These are phyloP conservation scores for Suillus clintonianus DNA, from an alignment of 768 basidiomycete genomes.

Conservation along the genomic window DNA sequence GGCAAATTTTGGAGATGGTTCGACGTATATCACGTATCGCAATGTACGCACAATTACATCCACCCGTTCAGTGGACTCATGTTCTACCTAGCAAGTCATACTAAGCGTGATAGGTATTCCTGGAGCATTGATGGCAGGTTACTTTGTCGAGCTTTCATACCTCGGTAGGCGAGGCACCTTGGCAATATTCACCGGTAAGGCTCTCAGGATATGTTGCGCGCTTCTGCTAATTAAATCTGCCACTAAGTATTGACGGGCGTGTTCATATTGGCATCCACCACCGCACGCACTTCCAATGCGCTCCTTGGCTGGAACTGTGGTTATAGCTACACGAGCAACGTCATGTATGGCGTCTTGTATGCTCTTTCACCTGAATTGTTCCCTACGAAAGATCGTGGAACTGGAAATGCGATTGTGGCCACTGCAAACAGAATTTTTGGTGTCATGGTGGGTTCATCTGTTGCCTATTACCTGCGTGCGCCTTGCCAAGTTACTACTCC, in stretches of 20 bases:
- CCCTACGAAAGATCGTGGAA: constrained; percentile 55
- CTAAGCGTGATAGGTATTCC: constrained; percentile 59
- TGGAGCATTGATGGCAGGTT: constrained; percentile 57
- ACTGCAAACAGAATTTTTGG: constrained; percentile 59
- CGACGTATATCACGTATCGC: constrained; percentile 71
- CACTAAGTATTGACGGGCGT: constrained; percentile 49
- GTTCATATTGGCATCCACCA: constrained; percentile 60
- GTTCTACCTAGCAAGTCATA: constrained; percentile 49
- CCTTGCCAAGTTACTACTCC: no score
- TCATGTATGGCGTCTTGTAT: constrained; percentile 56
- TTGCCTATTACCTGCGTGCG: background rate
- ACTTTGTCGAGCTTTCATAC: constrained; percentile 49
- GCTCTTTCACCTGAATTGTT: constrained; percentile 51
- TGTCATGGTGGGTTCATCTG: constrained; percentile 46
- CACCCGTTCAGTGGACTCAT: background rate
- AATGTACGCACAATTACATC: constrained; percentile 43
- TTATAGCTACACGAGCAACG: constrained; percentile 56
- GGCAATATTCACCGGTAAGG: constrained; percentile 48
- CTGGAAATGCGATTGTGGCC: constrained; percentile 55
- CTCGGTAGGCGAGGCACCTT: constrained; percentile 58
- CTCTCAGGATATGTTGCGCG: background rate
- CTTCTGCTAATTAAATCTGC: background rate
- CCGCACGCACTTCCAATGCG: constrained; percentile 51
- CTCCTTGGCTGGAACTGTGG: constrained; percentile 62
- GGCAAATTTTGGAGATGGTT: constrained; percentile 68